phyloP scores from a whole-genome alignment of 129 eudicot genomes.

The Centrapalus pauciflorus region DNA sequence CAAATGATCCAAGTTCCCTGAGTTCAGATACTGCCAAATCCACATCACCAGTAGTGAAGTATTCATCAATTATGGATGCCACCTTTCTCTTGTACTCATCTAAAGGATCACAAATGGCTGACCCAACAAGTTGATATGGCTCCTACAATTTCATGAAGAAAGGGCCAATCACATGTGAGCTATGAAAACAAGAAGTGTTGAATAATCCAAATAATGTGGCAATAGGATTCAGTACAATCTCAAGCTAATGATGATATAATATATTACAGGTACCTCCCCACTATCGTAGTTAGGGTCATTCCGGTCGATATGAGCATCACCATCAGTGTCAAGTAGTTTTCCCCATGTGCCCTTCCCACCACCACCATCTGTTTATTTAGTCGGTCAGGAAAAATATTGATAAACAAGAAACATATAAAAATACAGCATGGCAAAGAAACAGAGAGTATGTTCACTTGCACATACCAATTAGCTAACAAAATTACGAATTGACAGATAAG shows the following conservation, averaged over 20 bases:
- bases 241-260: not conserved
- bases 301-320: conserved; percentile 61
- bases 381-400: not conserved
- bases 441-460: not conserved
- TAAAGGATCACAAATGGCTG: conserved; percentile 69
- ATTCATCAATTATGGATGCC: conserved; percentile 71
- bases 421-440: not conserved
- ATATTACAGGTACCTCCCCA: conserved; percentile 60
- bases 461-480: conserved; percentile 8
- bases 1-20: conserved; percentile 66
- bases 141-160: conserved; percentile 40
- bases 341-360: conserved; percentile 99
- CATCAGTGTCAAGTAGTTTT: conserved; percentile 79
- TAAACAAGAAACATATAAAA: not conserved
- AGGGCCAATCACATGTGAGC: not conserved
- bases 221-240: not conserved
- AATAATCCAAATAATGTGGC: not conserved
- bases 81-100: conserved; percentile 94
- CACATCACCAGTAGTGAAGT: conserved; percentile 76
- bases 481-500: not conserved
- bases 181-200: not conserved
- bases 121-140: conserved; percentile 79
- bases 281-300: conserved; percentile 98
- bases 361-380: conserved; percentile 67
- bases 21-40: conserved; percentile 79